Conservation (phyloP, 345 rosid species). For the Salix viminalis region DNA sequence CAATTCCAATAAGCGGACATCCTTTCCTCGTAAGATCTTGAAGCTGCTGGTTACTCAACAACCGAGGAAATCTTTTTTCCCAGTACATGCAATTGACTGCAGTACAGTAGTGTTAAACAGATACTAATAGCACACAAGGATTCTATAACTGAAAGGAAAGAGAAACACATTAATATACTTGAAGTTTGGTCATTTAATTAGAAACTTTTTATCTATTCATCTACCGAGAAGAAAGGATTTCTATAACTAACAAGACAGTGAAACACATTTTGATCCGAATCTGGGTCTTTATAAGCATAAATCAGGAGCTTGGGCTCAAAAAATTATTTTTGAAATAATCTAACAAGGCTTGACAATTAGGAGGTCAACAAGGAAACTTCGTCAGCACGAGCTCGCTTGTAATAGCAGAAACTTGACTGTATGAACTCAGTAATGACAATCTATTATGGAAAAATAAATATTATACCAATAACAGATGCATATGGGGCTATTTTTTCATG, state of each 20-base stretch:
- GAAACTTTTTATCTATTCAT: too few relatives aligned
- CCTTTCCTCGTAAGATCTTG: slow-evolving; percentile 54
- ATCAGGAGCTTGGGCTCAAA: not conserved
- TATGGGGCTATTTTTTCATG: slow-evolving; percentile 75
- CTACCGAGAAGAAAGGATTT: too few relatives aligned
- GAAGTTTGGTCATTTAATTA: too few relatives aligned
- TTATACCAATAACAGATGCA: slow-evolving; percentile 75
- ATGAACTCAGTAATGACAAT: slow-evolving; percentile 3
- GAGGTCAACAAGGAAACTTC: not conserved
- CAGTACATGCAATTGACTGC: slow-evolving; percentile 97
- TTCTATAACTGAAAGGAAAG: not conserved
- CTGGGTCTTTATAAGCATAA: not conserved
- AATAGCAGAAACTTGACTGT: not conserved
- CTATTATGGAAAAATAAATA: slow-evolving; percentile 10
- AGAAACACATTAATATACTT: not conserved
- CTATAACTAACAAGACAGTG: not conserved
- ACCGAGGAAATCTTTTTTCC: slow-evolving; percentile 82
- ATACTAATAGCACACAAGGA: not conserved
- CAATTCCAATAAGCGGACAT: slow-evolving; percentile 78
- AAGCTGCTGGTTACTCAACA: slow-evolving; percentile 63
- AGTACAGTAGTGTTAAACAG: slow-evolving; percentile 12
- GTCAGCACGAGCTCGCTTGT: not conserved
- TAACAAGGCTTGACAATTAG: not conserved
- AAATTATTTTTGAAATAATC: not conserved
- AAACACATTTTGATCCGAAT: not conserved